Conservation (phyloP, 208 protist species). For the Acanthamoeba sp. region DNA sequence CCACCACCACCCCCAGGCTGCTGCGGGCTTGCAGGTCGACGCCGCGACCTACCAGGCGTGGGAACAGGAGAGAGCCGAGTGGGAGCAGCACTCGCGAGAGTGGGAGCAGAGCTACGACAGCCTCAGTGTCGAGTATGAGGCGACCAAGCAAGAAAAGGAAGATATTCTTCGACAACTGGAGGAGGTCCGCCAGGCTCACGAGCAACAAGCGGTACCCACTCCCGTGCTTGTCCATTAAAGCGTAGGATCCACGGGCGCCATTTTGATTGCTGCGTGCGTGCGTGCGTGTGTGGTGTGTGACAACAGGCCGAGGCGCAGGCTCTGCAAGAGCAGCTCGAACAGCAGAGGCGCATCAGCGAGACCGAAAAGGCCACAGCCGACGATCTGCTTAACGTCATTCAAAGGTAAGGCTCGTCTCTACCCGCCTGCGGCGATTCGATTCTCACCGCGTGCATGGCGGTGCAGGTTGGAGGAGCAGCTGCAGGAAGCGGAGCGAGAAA, state of each 20-base stretch:
- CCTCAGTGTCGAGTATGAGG: constrained; percentile 7
- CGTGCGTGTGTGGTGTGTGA: background rate
- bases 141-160: background rate
- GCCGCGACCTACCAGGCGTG: background rate
- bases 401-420: no score
- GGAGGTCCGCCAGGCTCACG: background rate
- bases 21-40: no score
- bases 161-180: background rate
- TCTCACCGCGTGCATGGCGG: no score
- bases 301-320: background rate
- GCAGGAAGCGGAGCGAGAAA: background rate
- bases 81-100: background rate
- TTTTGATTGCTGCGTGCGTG: no score
- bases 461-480: constrained; percentile 21
- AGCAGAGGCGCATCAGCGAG: background rate
- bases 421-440: no score
- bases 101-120: constrained; percentile 33
- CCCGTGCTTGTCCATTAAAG: no score
- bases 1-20: no score
- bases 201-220: no score
- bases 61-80: background rate
- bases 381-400: no score
- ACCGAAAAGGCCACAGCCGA: background rate
- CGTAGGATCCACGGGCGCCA: no score
- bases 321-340: background rate